phyloP scores from a whole-genome alignment of 306 rosid genomes.

The Dryas alaskensis region DNA sequence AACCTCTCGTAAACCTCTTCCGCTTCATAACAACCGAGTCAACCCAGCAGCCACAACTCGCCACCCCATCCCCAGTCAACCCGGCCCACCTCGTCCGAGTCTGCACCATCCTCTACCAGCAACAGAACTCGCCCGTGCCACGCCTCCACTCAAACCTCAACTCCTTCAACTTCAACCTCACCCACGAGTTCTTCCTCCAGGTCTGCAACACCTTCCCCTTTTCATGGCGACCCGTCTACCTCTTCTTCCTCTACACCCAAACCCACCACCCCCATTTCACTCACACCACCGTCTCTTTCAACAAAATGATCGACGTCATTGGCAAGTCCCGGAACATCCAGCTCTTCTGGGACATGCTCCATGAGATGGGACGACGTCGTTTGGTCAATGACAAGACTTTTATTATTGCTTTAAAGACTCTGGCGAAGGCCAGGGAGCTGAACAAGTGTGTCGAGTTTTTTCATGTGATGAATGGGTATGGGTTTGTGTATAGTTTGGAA shows the following conservation, averaged over 20 bases:
- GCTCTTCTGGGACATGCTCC: constrained; percentile 56
- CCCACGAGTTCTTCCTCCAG: constrained; percentile 86
- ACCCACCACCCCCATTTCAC: constrained; percentile 38
- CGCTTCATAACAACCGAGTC: constrained; percentile 18
- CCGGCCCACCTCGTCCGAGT: constrained; percentile 54
- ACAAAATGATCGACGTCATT: constrained; percentile 47
- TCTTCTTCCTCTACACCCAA: constrained; percentile 50
- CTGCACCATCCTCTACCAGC: constrained; percentile 74
- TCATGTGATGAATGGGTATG: constrained; percentile 59
- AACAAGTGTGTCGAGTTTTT: constrained; percentile 72
- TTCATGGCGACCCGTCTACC: constrained; percentile 78
- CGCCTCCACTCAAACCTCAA: constrained; percentile 60
- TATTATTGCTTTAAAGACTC: constrained; percentile 42
- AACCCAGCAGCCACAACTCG: constrained; percentile 15
- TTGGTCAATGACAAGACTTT: constrained; percentile 51
- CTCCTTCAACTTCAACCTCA: constrained; percentile 49
- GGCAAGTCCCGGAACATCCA: constrained; percentile 56
- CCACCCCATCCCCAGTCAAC: constrained; percentile 38
- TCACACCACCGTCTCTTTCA: constrained; percentile 60
- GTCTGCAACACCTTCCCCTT: constrained; percentile 78
- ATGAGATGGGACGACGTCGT: constrained; percentile 47
- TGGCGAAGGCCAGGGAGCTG: constrained; percentile 60
- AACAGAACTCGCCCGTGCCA: constrained; percentile 62
- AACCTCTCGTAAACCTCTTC: constrained; percentile 17
- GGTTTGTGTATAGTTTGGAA: constrained; percentile 43